Evolutionary conservation across 2,329 filamentous ascomycete genomes (phyloP).

Genomic region (Ophiostoma sp.): DNA sequence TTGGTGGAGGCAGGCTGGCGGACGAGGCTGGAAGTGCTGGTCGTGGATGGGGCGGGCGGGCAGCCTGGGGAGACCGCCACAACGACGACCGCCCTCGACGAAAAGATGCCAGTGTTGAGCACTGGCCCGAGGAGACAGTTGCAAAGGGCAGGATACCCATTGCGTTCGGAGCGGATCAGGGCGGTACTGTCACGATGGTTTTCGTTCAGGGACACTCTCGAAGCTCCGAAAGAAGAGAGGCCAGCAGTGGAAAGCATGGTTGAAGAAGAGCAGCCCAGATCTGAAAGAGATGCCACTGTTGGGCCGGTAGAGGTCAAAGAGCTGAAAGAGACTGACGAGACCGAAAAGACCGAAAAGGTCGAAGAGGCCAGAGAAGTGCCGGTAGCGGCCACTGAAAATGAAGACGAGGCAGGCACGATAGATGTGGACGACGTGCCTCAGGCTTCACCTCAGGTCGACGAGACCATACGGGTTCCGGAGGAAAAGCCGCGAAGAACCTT

Average conservation of each 20-base stretch:
- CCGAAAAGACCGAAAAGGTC: slow-evolving; percentile 27
- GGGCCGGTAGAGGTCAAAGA: background rate
- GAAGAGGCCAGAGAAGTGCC: slow-evolving; percentile 35
- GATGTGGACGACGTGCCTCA: background rate
- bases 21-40: slow-evolving; percentile 45
- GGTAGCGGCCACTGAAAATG: slow-evolving; percentile 34
- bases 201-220: slow-evolving; percentile 40
- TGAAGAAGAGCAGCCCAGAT: background rate
- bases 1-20: slow-evolving; percentile 62
- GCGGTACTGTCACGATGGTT: slow-evolving; percentile 68
- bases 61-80: slow-evolving; percentile 46
- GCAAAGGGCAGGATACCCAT: slow-evolving; percentile 27
- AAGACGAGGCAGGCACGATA: slow-evolving; percentile 23
- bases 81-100: slow-evolving; percentile 36
- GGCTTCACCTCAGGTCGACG: background rate
- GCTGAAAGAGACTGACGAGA: background rate
- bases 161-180: slow-evolving; percentile 40
- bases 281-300: background rate
- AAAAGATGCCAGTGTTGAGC: slow-evolving; percentile 44
- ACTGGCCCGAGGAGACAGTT: slow-evolving; percentile 38
- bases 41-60: slow-evolving; percentile 46
- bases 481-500: slow-evolving; percentile 5
- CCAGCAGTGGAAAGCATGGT: background rate
- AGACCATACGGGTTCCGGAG: background rate
- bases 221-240: background rate